Base-by-base conservation (phyloP, 2,329 filamentous ascomycete genomes). In the Pyrenophora teres region DNA sequence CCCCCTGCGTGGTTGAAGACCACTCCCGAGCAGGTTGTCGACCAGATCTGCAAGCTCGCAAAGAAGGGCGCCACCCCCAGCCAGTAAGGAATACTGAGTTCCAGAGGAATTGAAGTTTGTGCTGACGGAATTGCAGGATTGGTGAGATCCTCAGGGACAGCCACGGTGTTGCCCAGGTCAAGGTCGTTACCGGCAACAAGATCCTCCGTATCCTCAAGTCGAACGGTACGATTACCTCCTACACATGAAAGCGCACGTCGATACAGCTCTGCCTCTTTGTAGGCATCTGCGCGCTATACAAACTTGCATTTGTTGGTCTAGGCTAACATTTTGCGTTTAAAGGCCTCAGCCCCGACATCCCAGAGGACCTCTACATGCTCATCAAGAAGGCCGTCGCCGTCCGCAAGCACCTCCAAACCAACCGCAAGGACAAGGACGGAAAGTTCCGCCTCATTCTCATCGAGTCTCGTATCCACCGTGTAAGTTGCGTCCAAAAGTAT, bases 391-490 rank as follows among this genome's bases (percentile, higher is more conserved):
- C 95, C 77, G 75, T 71, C 52, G 65, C 69, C 77, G 94, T 99
- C 83, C 93, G 94, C 84, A 99, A 99, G 90, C 95, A 99, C 83
- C 91, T 99, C 70, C 92, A 97, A 87, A 91, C 91, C 82, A 99
- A 99, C 89, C 93, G 94, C 83, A 99, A 99, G 88, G 94, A 99
- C 87, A 96, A 92, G 86, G 94, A 99, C 86, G 90, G 88, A 85
- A 99, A 99, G 87, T 99, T 99, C 90, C 93, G 94, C 78, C 90
- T 99, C 68, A 99, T 99, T 93, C 89, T 99, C 73, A 96, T 99
- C 82, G 94, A 99, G 87, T 97, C 94, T 78, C 91, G 95, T 82
- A 97, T 99, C 82, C 94, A 99, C 89, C 93, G 94, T 84, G 50
- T 53, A 53, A 38, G 50, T 45, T 39, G 1, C 25, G 5, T 31